Conservation (phyloP, 768 basidiomycete species). For the Nevesoporus exiguus region DNA sequence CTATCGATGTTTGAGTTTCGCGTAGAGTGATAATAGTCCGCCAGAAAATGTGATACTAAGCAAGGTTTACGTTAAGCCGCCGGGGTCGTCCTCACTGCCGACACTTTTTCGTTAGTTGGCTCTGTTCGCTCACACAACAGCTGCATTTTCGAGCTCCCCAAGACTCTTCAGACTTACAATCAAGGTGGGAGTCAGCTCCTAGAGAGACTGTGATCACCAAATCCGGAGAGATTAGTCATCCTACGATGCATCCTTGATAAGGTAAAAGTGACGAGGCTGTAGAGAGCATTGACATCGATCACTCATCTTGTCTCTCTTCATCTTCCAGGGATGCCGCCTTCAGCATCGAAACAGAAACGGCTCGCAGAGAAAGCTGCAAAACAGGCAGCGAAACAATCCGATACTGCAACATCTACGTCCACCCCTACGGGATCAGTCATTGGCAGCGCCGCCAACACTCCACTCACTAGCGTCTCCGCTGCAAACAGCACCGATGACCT, state of each 20-base stretch:
- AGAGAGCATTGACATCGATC: conserved; percentile 26
- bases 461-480: conserved; percentile 79
- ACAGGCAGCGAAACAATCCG: conserved; percentile 57
- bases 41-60: neutral
- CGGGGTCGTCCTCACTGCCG: neutral
- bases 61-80: neutral
- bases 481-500: conserved; percentile 80
- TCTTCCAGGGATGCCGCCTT: conserved; percentile 58
- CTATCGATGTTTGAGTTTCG: neutral
- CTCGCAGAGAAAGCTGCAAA: conserved; percentile 93
- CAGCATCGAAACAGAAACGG: conserved; percentile 87
- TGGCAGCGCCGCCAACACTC: conserved; percentile 68
- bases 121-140: neutral
- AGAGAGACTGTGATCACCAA: neutral
- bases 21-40: too few relatives aligned
- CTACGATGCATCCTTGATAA: conserved; percentile 16
- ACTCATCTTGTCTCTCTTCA: conserved; percentile 10
- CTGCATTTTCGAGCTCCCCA: too few relatives aligned
- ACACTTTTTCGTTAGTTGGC: neutral
- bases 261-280: conserved; percentile 9
- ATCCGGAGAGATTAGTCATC: conserved; percentile 27
- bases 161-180: neutral
- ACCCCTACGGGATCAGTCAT: conserved; percentile 63
- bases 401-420: conserved; percentile 47
- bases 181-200: neutral